Conservation (phyloP, 345 rosid genomes). For the Luvunga scandens region DNA sequence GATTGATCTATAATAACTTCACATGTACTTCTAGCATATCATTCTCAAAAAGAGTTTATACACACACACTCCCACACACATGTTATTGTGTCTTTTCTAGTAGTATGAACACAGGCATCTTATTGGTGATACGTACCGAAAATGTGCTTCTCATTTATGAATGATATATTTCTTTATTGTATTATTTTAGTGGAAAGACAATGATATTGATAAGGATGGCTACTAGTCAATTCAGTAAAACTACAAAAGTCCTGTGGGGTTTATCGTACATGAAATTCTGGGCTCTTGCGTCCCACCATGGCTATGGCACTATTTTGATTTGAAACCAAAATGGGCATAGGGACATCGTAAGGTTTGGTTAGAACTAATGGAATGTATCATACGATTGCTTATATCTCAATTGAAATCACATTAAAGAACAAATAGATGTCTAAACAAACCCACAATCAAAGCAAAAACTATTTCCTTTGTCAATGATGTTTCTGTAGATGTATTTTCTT, state of each 20-base stretch:
- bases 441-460: too few relatives aligned
- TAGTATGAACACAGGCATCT: not conserved
- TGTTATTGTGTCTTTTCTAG: not conserved
- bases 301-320: too few relatives aligned
- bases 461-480: too few relatives aligned
- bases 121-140: not conserved
- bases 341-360: too few relatives aligned
- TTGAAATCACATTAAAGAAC: too few relatives aligned
- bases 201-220: not conserved
- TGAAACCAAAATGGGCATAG: too few relatives aligned
- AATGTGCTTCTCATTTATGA: not conserved
- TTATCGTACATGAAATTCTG: conserved; percentile 2
- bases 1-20: not conserved
- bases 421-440: too few relatives aligned
- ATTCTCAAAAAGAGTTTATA: not conserved
- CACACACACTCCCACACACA: too few relatives aligned
- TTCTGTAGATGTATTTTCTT: too few relatives aligned
- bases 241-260: conserved; percentile 2
- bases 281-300: conserved; percentile 1
- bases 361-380: too few relatives aligned
- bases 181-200: not conserved
- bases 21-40: not conserved
- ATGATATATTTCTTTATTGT: not conserved
- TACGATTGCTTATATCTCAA: too few relatives aligned
- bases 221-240: not conserved